Conservation (phyloP, 1,284 basidiomycete species). For the Fomitopsis schrenkii region DNA sequence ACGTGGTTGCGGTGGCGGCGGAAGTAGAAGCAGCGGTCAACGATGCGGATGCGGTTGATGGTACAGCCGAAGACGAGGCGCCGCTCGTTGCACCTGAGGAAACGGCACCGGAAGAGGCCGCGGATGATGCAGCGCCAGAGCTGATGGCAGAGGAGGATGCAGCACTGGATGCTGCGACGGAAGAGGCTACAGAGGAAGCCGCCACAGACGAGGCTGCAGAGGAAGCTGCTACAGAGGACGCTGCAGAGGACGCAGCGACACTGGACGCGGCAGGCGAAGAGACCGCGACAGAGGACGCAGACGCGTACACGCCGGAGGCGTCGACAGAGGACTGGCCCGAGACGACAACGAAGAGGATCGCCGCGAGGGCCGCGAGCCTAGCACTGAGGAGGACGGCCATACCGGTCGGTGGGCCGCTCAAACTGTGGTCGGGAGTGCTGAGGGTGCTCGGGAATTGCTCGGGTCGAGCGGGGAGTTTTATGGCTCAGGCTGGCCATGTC, state of each 20-base stretch:
- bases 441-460: constrained; percentile 1
- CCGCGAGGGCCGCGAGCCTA: constrained; percentile 5
- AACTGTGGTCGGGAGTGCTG: background rate
- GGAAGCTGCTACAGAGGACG: background rate
- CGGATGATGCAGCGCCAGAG: background rate
- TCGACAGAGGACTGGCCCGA: constrained; percentile 6
- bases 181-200: background rate
- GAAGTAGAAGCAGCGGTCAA: constrained; percentile 1
- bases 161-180: background rate
- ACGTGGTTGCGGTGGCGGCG: background rate
- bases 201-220: background rate
- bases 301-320: constrained; percentile 5
- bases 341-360: constrained; percentile 12
- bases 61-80: constrained; percentile 4
- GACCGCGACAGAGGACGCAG: constrained; percentile 1
- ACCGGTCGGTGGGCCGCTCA: background rate
- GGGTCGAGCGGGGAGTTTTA: background rate
- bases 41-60: constrained; percentile 4
- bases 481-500: background rate
- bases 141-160: background rate
- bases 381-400: constrained; percentile 4
- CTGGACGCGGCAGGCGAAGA: constrained; percentile 4
- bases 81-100: background rate
- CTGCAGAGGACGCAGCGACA: background rate
- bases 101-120: background rate